Evolutionary conservation across 2,329 filamentous ascomycete species (phyloP).

Genomic region (Hymenoscyphus albidus): DNA sequence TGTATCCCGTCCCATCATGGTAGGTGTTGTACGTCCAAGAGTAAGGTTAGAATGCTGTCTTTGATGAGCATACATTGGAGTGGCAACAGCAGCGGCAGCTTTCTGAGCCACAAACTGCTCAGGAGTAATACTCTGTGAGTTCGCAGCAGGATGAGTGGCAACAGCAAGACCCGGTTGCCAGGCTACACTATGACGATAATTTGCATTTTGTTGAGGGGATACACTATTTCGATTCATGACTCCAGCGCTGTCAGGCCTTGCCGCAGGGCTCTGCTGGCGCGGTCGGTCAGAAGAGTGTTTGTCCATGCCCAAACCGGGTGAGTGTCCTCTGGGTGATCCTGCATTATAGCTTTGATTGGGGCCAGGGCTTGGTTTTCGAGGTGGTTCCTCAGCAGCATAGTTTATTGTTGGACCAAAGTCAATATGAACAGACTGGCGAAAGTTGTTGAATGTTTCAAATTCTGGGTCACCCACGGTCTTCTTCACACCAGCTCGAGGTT

Average conservation of each 20-base stretch:
- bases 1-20: slow-evolving; percentile 34
- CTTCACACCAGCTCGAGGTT: slow-evolving; percentile 73
- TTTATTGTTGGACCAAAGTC: slow-evolving; percentile 85
- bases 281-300: slow-evolving; percentile 16
- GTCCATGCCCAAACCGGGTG: slow-evolving; percentile 16
- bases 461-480: slow-evolving; percentile 62
- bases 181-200: slow-evolving; percentile 52
- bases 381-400: slow-evolving; percentile 20
- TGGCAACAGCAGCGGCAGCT: slow-evolving; percentile 53
- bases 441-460: slow-evolving; percentile 40
- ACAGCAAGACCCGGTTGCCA: slow-evolving; percentile 72
- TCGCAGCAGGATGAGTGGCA: slow-evolving; percentile 46
- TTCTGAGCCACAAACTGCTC: slow-evolving; percentile 84
- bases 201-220: slow-evolving; percentile 31
- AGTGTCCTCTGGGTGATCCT: slow-evolving; percentile 9
- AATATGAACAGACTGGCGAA: slow-evolving; percentile 50
- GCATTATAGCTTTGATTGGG: slow-evolving; percentile 64
- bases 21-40: slow-evolving; percentile 39
- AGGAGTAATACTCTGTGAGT: slow-evolving; percentile 53
- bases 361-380: slow-evolving; percentile 42
- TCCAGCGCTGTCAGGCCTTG: slow-evolving; percentile 30
- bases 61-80: slow-evolving; percentile 56
- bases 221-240: slow-evolving; percentile 41
- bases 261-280: slow-evolving; percentile 17
- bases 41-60: slow-evolving; percentile 52